Base-by-base conservation (phyloP, 2,329 filamentous ascomycete species). In the Aspergillus oerlinghausenensis region DNA sequence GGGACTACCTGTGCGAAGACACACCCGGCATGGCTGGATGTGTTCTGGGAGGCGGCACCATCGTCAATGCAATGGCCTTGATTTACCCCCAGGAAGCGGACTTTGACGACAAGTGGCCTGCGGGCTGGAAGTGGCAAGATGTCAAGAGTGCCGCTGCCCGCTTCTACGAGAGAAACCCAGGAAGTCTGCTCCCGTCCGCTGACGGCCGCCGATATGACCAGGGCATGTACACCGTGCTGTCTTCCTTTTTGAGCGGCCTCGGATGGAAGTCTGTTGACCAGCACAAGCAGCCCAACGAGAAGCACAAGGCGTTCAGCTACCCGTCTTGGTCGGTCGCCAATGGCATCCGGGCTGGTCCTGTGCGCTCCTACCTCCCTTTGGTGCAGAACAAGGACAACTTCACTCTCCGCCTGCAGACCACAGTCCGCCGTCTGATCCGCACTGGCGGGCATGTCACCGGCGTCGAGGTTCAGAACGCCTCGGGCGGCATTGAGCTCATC, bases 71-170 rank as follows among this genome's bases (percentile, higher is more conserved):
- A 38, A 55, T 63, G 55, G 57, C 55, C 5, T 61, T 63, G 49
- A 59, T 65, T 19, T 45, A 65, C 51, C 63, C 88, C 0, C 82
- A 85, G 60, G 76, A 81, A 2, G 67, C 75, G 3, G 88, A 90
- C 66, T 90, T 87, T 79, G 85, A 90, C 69, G 79, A 82, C 70
- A 88, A 88, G 70, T 91, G 88, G 75, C 88, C 88, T 0, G 60
- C 73, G 0, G 88, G 88, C 42, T 91, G 88, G 88, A 84, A 87
- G 71, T 79, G 83, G 14, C 67, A 73, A 4, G 87, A 90, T 62
- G 81, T 90, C 66, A 73, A 74, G 55, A 68, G 74, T n/a, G 83
- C 87, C 0, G 82, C 85, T 2, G 72, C 80, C 21, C 80, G 83
- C 40, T 82, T 87, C 17, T 90, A 89, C 69, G 75, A 77, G 29